These are phyloP conservation scores for Myxozyma melibiosi DNA, from an alignment of 805 yeast genomes.

Conservation along the genomic window DNA sequence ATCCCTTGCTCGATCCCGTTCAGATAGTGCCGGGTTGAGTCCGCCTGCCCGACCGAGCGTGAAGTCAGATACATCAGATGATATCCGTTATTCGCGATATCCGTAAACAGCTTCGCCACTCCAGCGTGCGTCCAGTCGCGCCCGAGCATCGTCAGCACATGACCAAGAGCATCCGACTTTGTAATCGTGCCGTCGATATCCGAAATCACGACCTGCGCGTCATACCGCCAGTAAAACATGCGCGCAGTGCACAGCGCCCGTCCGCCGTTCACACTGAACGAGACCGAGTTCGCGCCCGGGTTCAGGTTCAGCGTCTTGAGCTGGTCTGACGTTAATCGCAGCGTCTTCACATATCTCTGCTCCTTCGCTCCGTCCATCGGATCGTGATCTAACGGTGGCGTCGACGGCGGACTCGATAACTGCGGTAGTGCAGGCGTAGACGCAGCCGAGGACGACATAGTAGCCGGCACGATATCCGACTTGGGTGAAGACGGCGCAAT, in stretches of 20 bases:
- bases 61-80: slow-evolving; percentile 93
- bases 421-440: slow-evolving; percentile 21
- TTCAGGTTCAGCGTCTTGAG: slow-evolving; percentile 69
- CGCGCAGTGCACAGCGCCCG: slow-evolving; percentile 73
- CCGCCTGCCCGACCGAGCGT: slow-evolving; percentile 93
- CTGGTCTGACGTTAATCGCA: slow-evolving; percentile 90
- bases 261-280: slow-evolving; percentile 80
- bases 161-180: slow-evolving; percentile 96
- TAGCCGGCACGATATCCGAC: slow-evolving; percentile 12
- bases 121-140: slow-evolving; percentile 98
- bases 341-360: slow-evolving; percentile 69
- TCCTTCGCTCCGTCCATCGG: slow-evolving; percentile 26
- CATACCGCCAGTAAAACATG: slow-evolving; percentile 79
- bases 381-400: slow-evolving; percentile 11
- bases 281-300: slow-evolving; percentile 76
- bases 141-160: slow-evolving; percentile 88
- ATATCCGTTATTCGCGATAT: slow-evolving; percentile 84
- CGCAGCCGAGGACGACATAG: slow-evolving; percentile 23
- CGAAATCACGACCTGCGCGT: slow-evolving; percentile 88
- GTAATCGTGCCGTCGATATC: slow-evolving; percentile 99
- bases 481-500: slow-evolving; percentile 20
- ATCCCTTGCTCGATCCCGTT: slow-evolving; percentile 73
- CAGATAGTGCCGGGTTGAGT: slow-evolving; percentile 81
- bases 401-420: slow-evolving; percentile 21
- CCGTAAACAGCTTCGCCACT: slow-evolving; percentile 88